Percentiles rank a stretch among this genome's conserved stretches.
Conservation (phyloP, 2,329 filamentous ascomycete species). For the Chaetoscypha palmicola region DNA sequence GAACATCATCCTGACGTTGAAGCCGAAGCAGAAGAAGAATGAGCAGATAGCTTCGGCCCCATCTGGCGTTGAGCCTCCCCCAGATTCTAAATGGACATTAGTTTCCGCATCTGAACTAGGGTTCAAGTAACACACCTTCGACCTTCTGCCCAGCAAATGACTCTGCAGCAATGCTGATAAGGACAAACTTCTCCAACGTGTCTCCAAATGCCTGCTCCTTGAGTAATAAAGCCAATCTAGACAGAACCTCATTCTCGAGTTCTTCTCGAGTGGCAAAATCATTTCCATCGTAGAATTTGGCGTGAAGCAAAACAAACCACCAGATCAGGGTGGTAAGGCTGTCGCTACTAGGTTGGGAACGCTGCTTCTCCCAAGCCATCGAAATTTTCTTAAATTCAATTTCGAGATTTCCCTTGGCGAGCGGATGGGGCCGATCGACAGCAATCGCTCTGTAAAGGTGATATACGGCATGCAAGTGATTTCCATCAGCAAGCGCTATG, state of each 20-base stretch:
- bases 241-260: slow-evolving; percentile 77
- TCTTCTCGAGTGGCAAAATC: slow-evolving; percentile 70
- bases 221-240: slow-evolving; percentile 65
- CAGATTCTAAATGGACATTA: too few relatives aligned
- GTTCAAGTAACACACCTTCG: slow-evolving; percentile 45
- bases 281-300: slow-evolving; percentile 72
- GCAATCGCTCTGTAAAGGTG: slow-evolving; percentile 80
- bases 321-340: slow-evolving; percentile 54
- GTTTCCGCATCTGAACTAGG: too few relatives aligned
- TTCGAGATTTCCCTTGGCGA: slow-evolving; percentile 69
- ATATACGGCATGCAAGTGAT: slow-evolving; percentile 81
- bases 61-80: neutral
- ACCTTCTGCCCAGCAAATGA: slow-evolving; percentile 59
- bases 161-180: slow-evolving; percentile 83
- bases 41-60: slow-evolving; percentile 36
- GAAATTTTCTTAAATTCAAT: slow-evolving; percentile 67
- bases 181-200: slow-evolving; percentile 67
- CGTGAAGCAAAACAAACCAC: slow-evolving; percentile 84
- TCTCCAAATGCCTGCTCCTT: slow-evolving; percentile 60
- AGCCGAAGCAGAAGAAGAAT: slow-evolving; percentile 60
- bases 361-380: slow-evolving; percentile 44
- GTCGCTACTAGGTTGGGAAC: slow-evolving; percentile 19
- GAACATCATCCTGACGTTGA: slow-evolving; percentile 73
- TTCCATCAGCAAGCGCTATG: slow-evolving; percentile 68
- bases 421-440: slow-evolving; percentile 65